These are phyloP conservation scores for Pestalotiopsis fici DNA, from an alignment of 2,329 filamentous ascomycete species.

Conservation along the genomic window DNA sequence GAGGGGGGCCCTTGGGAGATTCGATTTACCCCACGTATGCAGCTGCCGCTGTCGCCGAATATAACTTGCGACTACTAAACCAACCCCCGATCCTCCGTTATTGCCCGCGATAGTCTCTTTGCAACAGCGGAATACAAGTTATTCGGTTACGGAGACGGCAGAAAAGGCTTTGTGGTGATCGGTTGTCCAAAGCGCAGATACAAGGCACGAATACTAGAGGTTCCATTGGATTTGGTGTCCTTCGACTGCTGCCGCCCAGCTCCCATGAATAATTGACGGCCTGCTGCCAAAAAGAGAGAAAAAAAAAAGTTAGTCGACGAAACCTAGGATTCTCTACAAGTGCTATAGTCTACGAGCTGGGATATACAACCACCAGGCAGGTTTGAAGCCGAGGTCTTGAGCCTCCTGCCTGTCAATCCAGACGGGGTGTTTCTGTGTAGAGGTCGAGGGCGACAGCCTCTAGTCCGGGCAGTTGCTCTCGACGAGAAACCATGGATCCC, in stretches of 20 bases:
- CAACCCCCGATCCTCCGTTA: conserved; percentile 6
- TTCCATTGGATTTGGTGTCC: neutral
- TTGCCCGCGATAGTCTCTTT: neutral
- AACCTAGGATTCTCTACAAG: too few relatives aligned
- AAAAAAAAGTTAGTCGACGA: too few relatives aligned
- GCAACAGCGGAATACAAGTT: neutral
- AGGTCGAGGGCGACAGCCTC: conserved; percentile 7
- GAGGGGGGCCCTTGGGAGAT: neutral
- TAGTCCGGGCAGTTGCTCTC: conserved; percentile 18
- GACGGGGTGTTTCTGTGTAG: neutral
- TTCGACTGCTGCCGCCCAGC: too few relatives aligned
- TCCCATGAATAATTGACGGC: too few relatives aligned
- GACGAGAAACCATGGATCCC: conserved; percentile 19
- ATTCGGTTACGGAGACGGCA: too few relatives aligned
- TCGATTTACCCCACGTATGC: conserved; percentile 7
- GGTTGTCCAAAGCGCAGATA: too few relatives aligned
- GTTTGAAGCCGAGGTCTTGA: neutral
- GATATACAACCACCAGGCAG: neutral
- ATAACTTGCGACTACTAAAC: conserved; percentile 12
- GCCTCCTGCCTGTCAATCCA: neutral
- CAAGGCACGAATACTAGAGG: neutral
- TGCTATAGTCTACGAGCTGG: neutral
- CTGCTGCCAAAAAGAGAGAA: too few relatives aligned
- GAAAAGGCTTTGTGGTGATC: neutral
- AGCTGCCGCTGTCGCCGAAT: conserved; percentile 10